phyloP scores from a whole-genome alignment of 257 asterid species.

The Capsicum chinense region DNA sequence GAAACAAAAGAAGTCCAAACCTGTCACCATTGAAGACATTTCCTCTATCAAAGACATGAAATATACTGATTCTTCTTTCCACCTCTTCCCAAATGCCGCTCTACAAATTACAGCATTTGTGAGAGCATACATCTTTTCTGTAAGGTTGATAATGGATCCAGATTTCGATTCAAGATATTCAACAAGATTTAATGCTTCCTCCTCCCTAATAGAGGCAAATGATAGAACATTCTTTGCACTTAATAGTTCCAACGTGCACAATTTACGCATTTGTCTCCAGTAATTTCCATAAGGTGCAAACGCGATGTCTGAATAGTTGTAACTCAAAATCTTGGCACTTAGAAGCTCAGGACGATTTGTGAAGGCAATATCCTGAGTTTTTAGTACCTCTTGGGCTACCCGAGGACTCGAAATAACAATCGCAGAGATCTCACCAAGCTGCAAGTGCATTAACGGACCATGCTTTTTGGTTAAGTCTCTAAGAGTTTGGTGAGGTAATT shows the following conservation, averaged over 20 bases:
- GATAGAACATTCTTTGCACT: background rate
- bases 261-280: background rate
- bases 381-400: background rate
- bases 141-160: constrained; percentile 7
- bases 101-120: constrained; percentile 27
- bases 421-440: background rate
- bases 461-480: background rate
- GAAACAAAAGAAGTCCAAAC: background rate
- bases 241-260: constrained; percentile 14
- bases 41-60: constrained; percentile 18
- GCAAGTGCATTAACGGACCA: background rate
- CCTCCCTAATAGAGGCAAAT: constrained; percentile 18
- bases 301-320: background rate
- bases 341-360: background rate
- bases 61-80: background rate
- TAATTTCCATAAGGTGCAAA: constrained; percentile 16
- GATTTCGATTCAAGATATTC: background rate
- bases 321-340: background rate
- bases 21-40: background rate
- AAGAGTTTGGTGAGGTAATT: constrained; percentile 13
- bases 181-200: background rate
- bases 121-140: constrained; percentile 13
- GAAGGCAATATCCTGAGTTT: background rate
- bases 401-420: background rate
- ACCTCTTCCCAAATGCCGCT: constrained; percentile 21